phyloP scores from a whole-genome alignment of 2,329 filamentous ascomycete species.

The Ceratocystis harringtonii region DNA sequence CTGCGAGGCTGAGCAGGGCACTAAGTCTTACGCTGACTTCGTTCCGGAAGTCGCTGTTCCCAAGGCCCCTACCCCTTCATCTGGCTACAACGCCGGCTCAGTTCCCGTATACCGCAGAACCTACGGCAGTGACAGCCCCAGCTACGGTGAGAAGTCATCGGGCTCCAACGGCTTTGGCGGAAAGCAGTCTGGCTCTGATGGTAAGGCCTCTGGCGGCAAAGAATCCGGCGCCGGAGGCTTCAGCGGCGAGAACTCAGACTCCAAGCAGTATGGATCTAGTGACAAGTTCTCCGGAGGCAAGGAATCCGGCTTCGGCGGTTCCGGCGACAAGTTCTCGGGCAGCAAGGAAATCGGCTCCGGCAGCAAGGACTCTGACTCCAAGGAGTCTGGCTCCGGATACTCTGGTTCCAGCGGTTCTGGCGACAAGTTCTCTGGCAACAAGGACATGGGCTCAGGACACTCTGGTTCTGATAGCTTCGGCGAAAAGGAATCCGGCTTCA shows the following conservation, averaged over 20 bases:
- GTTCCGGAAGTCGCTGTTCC: not conserved
- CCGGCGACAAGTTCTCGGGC: not conserved
- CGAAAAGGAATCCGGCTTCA: too few species aligned
- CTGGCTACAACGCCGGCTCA: too few species aligned
- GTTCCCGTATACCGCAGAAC: too few species aligned
- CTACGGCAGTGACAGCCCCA: too few species aligned
- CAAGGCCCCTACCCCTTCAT: not conserved
- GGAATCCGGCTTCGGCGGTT: too few species aligned
- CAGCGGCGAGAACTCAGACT: too few species aligned
- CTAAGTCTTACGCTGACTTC: not conserved
- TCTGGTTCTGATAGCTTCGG: too few species aligned
- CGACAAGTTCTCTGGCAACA: not conserved
- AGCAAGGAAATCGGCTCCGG: not conserved
- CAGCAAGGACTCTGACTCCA: not conserved
- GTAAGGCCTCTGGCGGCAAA: too few species aligned
- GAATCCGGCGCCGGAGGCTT: too few species aligned
- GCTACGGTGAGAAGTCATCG: too few species aligned
- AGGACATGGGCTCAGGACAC: not conserved
- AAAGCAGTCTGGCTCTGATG: too few species aligned
- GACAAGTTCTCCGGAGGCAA: not conserved
- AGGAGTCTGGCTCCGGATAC: not conserved
- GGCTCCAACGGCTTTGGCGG: too few species aligned
- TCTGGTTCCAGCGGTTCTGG: not conserved
- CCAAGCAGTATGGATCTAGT: not conserved
- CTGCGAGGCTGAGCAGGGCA: not conserved